These are phyloP conservation scores for Croton laevigatus DNA, from an alignment of 441 rosid genomes.

Conservation along the genomic window DNA sequence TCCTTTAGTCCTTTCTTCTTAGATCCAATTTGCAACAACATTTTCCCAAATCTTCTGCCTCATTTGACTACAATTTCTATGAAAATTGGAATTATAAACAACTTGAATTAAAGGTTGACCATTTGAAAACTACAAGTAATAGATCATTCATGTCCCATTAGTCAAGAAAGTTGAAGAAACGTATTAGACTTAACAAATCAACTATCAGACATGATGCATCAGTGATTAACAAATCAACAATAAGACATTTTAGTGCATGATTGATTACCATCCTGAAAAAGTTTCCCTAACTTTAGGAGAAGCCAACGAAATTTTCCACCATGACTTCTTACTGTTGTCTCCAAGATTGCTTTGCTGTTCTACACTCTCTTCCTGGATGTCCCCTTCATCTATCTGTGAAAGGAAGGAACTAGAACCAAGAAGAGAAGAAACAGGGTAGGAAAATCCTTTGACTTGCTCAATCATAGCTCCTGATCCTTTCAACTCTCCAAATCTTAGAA, in stretches of 20 bases:
- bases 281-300: conserved; percentile 69
- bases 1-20: conserved; percentile 1
- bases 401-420: conserved; percentile 74
- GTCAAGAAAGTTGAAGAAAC: background rate
- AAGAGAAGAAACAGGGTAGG: conserved; percentile 82
- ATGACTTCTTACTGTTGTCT: conserved; percentile 60
- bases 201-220: too few species aligned
- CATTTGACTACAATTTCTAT: background rate
- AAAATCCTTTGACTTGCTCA: conserved; percentile 95
- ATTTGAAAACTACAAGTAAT: background rate
- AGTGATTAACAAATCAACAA: background rate
- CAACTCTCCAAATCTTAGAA: conserved; percentile 82
- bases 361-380: conserved; percentile 29
- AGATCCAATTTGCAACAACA: background rate
- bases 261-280: conserved; percentile 48
- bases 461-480: conserved; percentile 78
- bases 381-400: conserved; percentile 54
- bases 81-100: conserved; percentile 3
- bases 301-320: conserved; percentile 83
- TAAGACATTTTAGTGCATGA: conserved; percentile 8
- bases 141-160: background rate
- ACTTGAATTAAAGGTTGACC: background rate
- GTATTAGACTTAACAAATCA: background rate
- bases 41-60: background rate
- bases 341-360: conserved; percentile 35